Evolutionary conservation across 257 asterid genomes (phyloP).

Genomic region (Lithospermum erythrorhizon): DNA sequence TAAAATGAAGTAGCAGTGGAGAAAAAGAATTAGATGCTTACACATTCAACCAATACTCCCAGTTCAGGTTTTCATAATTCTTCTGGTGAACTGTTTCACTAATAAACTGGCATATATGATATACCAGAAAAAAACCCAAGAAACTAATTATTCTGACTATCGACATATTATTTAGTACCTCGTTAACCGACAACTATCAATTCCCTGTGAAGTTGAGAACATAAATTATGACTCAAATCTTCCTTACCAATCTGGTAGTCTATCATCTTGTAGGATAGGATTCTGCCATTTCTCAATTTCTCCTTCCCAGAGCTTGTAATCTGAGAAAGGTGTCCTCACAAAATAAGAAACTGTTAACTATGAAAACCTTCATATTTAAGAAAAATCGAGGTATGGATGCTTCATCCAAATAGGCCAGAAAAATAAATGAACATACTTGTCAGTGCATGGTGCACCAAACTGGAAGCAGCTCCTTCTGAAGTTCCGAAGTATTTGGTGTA

Average conservation of each 20-base stretch:
- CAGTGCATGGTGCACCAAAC: constrained; percentile 86
- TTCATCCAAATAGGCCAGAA: constrained; percentile 1
- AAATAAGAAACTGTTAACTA: background rate
- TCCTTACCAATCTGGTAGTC: constrained; percentile 89
- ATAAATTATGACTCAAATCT: constrained; percentile 7
- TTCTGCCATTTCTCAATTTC: constrained; percentile 97
- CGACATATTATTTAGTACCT: too few species aligned
- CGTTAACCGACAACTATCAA: background rate
- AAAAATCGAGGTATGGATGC: background rate
- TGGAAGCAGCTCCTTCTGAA: constrained; percentile 70
- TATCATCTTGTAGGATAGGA: constrained; percentile 73
- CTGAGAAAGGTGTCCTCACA: constrained; percentile 29
- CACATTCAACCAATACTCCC: background rate
- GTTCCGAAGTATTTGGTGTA: constrained; percentile 93
- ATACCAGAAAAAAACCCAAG: too few species aligned
- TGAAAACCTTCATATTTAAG: background rate
- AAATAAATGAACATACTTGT: constrained; percentile 40
- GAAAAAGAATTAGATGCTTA: background rate
- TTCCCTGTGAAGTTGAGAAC: background rate
- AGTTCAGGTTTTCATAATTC: too few species aligned
- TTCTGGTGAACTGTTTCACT: too few species aligned
- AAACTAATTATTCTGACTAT: too few species aligned
- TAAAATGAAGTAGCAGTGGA: constrained; percentile 12
- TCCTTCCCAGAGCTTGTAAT: constrained; percentile 92
- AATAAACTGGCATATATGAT: too few species aligned